Percentiles rank a stretch among this genome's conserved stretches.
These are phyloP conservation scores for Parachaetomium inaequale DNA, from an alignment of 495 filamentous ascomycete species.

Conservation along the genomic window DNA sequence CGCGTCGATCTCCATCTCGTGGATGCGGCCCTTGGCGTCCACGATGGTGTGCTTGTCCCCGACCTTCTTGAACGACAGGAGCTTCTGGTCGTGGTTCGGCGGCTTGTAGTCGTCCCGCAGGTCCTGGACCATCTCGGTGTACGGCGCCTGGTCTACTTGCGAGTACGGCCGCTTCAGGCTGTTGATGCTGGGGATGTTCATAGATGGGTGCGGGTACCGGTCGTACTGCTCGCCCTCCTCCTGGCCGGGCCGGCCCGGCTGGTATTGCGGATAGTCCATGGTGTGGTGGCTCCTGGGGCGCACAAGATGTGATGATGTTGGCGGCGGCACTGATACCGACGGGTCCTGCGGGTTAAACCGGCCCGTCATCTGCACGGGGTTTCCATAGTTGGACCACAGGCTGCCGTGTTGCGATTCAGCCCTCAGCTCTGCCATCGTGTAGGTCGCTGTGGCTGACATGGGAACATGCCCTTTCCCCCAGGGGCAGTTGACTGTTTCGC, in stretches of 20 bases:
- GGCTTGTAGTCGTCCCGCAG: slow-evolving; percentile 53
- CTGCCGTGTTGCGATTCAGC: slow-evolving; percentile 47
- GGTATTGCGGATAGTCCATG: slow-evolving; percentile 41
- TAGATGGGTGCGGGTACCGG: slow-evolving; percentile 44
- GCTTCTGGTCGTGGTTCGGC: slow-evolving; percentile 55
- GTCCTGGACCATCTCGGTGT: slow-evolving; percentile 53
- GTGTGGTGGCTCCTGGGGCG: slow-evolving; percentile 42
- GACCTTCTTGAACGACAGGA: slow-evolving; percentile 51
- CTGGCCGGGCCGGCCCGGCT: slow-evolving; percentile 44
- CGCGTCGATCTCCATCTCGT: slow-evolving; percentile 63
- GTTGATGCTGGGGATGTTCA: slow-evolving; percentile 52
- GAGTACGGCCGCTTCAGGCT: slow-evolving; percentile 52
- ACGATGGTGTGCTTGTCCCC: slow-evolving; percentile 56
- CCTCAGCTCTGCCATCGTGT: slow-evolving; percentile 56
- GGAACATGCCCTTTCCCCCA: slow-evolving; percentile 39
- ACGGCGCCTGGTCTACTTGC: slow-evolving; percentile 43
- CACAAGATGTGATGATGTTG: slow-evolving; percentile 42
- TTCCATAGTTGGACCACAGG: slow-evolving; percentile 52
- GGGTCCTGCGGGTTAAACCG: slow-evolving; percentile 46
- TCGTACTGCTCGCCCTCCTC: slow-evolving; percentile 47
- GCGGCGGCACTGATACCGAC: slow-evolving; percentile 36
- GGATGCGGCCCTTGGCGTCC: slow-evolving; percentile 52
- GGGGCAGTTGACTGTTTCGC: slow-evolving; percentile 21
- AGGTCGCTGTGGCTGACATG: slow-evolving; percentile 54
- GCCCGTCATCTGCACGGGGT: slow-evolving; percentile 46